phyloP scores from a whole-genome alignment of 306 rosid genomes.

The Casuarina cunninghamiana region DNA sequence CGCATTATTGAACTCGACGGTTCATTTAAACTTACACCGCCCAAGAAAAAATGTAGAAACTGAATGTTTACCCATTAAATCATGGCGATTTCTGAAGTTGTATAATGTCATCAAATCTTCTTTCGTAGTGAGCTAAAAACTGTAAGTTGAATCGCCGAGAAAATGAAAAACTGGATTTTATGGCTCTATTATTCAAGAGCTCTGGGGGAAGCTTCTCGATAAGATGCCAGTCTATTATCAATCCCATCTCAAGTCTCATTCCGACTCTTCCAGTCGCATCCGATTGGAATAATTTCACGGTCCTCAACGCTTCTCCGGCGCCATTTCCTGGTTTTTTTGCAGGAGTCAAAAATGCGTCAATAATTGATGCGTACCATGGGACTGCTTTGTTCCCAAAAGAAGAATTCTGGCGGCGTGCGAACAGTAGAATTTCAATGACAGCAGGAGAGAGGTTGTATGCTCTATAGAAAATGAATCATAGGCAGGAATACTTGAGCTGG shows the following conservation, averaged over 20 bases:
- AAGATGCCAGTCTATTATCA: background rate
- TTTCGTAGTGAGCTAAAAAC: background rate
- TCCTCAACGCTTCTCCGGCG: background rate
- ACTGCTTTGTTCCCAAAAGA: too few relatives aligned
- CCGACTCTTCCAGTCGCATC: background rate
- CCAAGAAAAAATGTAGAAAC: background rate
- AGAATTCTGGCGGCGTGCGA: too few relatives aligned
- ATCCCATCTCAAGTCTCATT: background rate
- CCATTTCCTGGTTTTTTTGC: background rate
- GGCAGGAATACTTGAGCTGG: too few relatives aligned
- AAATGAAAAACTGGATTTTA: background rate
- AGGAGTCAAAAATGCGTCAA: too few relatives aligned
- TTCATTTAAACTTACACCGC: too few relatives aligned
- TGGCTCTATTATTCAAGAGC: conserved; percentile 3
- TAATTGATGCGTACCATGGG: too few relatives aligned
- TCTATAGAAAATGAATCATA: too few relatives aligned
- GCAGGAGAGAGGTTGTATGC: too few relatives aligned
- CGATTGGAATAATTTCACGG: background rate
- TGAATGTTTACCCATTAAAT: background rate
- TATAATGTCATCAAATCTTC: too few relatives aligned
- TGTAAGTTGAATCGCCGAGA: background rate
- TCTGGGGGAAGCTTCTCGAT: conserved; percentile 9
- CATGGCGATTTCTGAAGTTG: background rate
- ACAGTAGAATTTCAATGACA: too few relatives aligned
- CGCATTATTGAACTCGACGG: background rate